Percentiles rank a stretch among this genome's conserved stretches.
Evolutionary conservation across 306 rosid species (phyloP).

Genomic region (Glycine latifolia): DNA sequence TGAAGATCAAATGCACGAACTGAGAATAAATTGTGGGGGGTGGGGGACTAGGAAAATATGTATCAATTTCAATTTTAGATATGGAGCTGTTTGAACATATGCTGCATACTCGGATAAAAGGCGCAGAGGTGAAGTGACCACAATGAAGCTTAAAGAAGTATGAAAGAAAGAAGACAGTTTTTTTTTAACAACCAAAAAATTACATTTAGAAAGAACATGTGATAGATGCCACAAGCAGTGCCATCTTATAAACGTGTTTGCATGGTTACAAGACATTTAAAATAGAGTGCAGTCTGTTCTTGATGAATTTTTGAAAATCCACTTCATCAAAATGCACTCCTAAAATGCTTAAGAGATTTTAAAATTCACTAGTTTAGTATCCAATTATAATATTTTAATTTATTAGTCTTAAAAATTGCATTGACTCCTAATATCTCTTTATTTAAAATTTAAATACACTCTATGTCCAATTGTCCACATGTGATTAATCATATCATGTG

Average conservation of each 20-base stretch:
- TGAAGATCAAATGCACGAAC: neutral
- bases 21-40: neutral
- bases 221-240: too few species aligned
- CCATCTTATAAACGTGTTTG: too few species aligned
- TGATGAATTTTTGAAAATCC: neutral
- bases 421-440: neutral
- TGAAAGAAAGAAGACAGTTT: neutral
- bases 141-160: neutral
- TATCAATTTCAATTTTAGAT: constrained; percentile 3
- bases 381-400: neutral
- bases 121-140: neutral
- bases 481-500: constrained; percentile 2
- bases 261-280: too few species aligned
- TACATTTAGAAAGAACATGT: too few species aligned
- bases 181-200: too few species aligned
- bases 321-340: neutral
- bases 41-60: neutral
- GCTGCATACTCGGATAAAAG: neutral
- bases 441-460: neutral
- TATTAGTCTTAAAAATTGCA: neutral
- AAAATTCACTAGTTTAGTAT: neutral
- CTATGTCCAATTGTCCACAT: neutral
- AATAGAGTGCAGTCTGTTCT: neutral
- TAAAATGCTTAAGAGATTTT: neutral
- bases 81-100: neutral